phyloP scores from a whole-genome alignment of 129 eudicot genomes.

The Rutidosis leptorrhynchoides region DNA sequence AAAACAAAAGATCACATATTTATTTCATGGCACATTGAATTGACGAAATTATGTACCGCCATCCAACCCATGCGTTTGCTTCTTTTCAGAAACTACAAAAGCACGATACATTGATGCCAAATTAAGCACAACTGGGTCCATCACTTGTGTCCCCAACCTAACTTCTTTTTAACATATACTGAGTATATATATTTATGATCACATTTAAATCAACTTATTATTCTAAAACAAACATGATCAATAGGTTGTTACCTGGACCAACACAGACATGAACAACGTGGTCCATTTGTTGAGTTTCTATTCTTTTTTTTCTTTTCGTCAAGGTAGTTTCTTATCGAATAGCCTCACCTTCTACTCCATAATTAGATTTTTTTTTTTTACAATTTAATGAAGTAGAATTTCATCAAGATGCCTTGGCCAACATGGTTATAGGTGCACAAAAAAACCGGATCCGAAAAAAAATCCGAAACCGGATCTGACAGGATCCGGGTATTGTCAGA shows the following conservation, averaged over 20 bases:
- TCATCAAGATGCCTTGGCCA: not conserved
- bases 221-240: conserved; percentile 1
- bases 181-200: not conserved
- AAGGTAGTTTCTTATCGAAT: not conserved
- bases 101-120: conserved; percentile 1
- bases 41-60: not conserved
- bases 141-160: not conserved
- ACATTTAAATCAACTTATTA: not conserved
- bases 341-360: not conserved
- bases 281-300: not conserved
- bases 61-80: not conserved
- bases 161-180: not conserved
- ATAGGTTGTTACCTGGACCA: not conserved
- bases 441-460: no score
- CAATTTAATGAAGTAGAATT: not conserved
- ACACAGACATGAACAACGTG: conserved; percentile 6
- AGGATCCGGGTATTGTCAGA: no score
- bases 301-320: not conserved
- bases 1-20: not conserved
- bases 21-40: conserved; percentile 1
- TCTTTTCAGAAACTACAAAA: not conserved
- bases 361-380: no score
- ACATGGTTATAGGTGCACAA: no score
- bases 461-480: no score
- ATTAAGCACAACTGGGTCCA: not conserved